Percentiles rank a stretch among this genome's conserved stretches.
Evolutionary conservation across 73 alveolate species (phyloP).

Genomic region (Symbiodinium natans): DNA sequence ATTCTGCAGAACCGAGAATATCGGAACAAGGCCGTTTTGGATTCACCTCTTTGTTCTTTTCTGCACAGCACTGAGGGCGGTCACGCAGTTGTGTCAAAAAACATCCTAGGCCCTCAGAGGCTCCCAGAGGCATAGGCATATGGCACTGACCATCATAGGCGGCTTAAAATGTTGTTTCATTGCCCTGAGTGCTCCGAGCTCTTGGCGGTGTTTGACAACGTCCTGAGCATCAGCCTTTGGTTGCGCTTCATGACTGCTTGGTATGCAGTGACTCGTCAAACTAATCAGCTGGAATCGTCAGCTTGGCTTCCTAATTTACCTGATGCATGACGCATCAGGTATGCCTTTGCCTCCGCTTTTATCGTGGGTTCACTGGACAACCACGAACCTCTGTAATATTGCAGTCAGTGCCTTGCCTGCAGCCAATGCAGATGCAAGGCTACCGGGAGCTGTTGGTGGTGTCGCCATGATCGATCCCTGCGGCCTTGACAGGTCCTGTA

Average conservation of each 20-base stretch:
- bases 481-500: constrained; percentile 1
- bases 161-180: too few relatives aligned
- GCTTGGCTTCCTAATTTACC: neutral
- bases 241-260: constrained; percentile 83
- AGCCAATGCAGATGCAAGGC: too few relatives aligned
- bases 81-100: too few relatives aligned
- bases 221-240: constrained; percentile 71
- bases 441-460: too few relatives aligned
- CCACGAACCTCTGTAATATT: constrained; percentile 65
- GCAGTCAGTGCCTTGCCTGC: constrained; percentile 33
- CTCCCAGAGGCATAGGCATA: too few relatives aligned
- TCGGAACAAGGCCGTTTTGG: constrained; percentile 22
- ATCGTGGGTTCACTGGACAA: constrained; percentile 79
- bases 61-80: too few relatives aligned
- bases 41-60: neutral
- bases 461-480: too few relatives aligned
- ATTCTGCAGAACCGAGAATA: constrained; percentile 43
- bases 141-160: too few relatives aligned
- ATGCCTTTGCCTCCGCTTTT: constrained; percentile 65
- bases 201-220: constrained; percentile 40
- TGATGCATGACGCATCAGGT: neutral
- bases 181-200: constrained; percentile 50
- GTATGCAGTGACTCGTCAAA: constrained; percentile 38
- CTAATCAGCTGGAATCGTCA: neutral
- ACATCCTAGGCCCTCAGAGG: too few relatives aligned